phyloP scores from a whole-genome alignment of 129 eudicot species.

The Escallonia herrerae region DNA sequence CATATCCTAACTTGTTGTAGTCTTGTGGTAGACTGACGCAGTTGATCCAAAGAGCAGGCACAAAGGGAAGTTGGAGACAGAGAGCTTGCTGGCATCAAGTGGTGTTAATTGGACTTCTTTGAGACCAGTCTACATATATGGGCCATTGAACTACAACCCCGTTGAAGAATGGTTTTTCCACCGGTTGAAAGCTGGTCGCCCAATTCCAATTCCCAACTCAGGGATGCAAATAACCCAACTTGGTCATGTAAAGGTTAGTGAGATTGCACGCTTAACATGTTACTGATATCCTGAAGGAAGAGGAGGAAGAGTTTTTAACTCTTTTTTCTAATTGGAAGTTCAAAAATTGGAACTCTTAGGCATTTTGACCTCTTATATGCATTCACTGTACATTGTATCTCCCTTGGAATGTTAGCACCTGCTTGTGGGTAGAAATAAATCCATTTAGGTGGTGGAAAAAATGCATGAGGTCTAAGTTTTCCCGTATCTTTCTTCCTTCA shows the following conservation, averaged over 20 bases:
- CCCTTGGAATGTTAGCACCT: too few relatives aligned
- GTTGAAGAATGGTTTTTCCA: slow-evolving; percentile 99
- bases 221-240: slow-evolving; percentile 89
- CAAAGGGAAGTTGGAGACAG: slow-evolving; percentile 97
- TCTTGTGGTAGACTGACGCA: slow-evolving; percentile 56
- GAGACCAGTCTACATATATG: slow-evolving; percentile 94
- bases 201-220: slow-evolving; percentile 88
- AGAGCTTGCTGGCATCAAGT: slow-evolving; percentile 56
- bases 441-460: too few relatives aligned
- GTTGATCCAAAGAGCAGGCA: slow-evolving; percentile 99
- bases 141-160: slow-evolving; percentile 96
- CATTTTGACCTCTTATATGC: too few relatives aligned
- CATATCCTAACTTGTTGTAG: not conserved
- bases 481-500: too few relatives aligned
- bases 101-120: slow-evolving; percentile 84
- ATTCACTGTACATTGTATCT: too few relatives aligned
- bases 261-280: not conserved
- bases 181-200: slow-evolving; percentile 88
- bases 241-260: slow-evolving; percentile 91
- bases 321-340: not conserved
- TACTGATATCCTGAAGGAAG: too few relatives aligned
- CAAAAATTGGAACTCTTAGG: not conserved
- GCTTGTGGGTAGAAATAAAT: too few relatives aligned
- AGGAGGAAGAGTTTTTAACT: not conserved
- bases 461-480: too few relatives aligned